Conservation (phyloP, 1,139 yeast genomes). For the Entelexis sorbosivorans region DNA sequence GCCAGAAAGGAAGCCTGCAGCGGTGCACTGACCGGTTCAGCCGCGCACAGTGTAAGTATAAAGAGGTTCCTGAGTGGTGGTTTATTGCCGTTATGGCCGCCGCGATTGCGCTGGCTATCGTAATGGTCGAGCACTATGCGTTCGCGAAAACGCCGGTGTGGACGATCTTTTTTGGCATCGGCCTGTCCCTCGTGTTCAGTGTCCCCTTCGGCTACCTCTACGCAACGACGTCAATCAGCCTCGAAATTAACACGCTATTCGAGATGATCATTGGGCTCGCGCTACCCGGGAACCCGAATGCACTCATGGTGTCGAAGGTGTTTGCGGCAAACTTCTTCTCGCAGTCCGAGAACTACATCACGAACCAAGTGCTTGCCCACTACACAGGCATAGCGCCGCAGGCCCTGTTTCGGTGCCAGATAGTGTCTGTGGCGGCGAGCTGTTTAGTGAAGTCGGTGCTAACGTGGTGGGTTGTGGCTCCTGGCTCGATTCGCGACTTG, state of each 20-base stretch:
- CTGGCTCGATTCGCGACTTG: conserved; percentile 36
- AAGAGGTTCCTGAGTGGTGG: conserved; percentile 61
- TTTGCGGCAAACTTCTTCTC: conserved; percentile 49
- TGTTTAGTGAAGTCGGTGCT: conserved; percentile 42
- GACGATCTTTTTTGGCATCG: conserved; percentile 48
- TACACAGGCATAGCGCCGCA: conserved; percentile 52
- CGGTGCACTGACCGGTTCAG: conserved; percentile 43
- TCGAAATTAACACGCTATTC: conserved; percentile 48
- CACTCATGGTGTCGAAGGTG: conserved; percentile 49
- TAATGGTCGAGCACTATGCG: conserved; percentile 35
- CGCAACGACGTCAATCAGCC: conserved; percentile 40
- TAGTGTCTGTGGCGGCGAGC: conserved; percentile 34
- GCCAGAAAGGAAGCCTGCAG: conserved; percentile 7
- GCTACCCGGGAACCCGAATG: conserved; percentile 52
- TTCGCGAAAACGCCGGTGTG: conserved; percentile 39
- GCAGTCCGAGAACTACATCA: conserved; percentile 47
- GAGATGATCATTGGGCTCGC: conserved; percentile 55
- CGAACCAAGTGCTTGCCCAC: conserved; percentile 51
- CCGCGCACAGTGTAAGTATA: conserved; percentile 44
- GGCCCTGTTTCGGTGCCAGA: conserved; percentile 49
- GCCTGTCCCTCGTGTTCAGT: conserved; percentile 35
- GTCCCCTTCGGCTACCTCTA: conserved; percentile 42
- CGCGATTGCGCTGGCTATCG: conserved; percentile 39
- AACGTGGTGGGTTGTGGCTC: conserved; percentile 40
- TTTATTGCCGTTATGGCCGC: conserved; percentile 39